These are phyloP conservation scores for Tolypocladium ovalisporum DNA, from an alignment of 2,329 filamentous ascomycete genomes.

Conservation along the genomic window DNA sequence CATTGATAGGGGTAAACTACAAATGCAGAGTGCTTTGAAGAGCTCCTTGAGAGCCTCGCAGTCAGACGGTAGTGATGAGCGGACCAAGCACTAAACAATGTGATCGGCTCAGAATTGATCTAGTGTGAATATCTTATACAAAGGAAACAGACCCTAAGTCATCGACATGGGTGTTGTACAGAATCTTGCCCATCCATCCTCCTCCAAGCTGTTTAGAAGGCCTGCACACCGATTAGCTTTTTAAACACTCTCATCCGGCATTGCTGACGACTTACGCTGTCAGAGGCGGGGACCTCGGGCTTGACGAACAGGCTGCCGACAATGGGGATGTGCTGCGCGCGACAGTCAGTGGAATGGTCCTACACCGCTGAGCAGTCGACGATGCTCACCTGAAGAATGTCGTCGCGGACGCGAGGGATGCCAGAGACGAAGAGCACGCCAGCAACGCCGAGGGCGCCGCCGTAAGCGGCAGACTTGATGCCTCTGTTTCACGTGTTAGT, in stretches of 20 bases:
- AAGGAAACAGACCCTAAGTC: constrained; percentile 14
- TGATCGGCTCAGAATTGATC: constrained; percentile 3
- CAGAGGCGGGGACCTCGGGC: constrained; percentile 45
- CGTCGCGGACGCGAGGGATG: constrained; percentile 47
- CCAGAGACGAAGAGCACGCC: constrained; percentile 51
- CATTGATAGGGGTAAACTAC: no score
- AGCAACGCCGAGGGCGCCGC: constrained; percentile 44
- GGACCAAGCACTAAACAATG: not conserved
- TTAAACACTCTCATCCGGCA: not conserved
- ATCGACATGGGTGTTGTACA: constrained; percentile 13
- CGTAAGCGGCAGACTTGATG: constrained; percentile 34
- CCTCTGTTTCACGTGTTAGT: constrained; percentile 3
- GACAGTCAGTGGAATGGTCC: not conserved
- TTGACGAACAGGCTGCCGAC: constrained; percentile 39
- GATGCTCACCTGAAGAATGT: constrained; percentile 45
- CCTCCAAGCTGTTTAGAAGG: constrained; percentile 26
- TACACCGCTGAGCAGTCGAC: no score
- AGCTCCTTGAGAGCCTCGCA: not conserved
- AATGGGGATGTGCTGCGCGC: constrained; percentile 41
- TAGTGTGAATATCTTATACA: constrained; percentile 29
- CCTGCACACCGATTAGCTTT: constrained; percentile 19
- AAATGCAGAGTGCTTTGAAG: not conserved
- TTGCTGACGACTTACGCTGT: constrained; percentile 41
- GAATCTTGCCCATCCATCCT: constrained; percentile 15
- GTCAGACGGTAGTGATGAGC: not conserved